Percentiles rank a stretch among this genome's conserved stretches.
phyloP scores from a whole-genome alignment of 2,329 filamentous ascomycete species.

The Ophiocordyceps camponoti-leonardi region DNA sequence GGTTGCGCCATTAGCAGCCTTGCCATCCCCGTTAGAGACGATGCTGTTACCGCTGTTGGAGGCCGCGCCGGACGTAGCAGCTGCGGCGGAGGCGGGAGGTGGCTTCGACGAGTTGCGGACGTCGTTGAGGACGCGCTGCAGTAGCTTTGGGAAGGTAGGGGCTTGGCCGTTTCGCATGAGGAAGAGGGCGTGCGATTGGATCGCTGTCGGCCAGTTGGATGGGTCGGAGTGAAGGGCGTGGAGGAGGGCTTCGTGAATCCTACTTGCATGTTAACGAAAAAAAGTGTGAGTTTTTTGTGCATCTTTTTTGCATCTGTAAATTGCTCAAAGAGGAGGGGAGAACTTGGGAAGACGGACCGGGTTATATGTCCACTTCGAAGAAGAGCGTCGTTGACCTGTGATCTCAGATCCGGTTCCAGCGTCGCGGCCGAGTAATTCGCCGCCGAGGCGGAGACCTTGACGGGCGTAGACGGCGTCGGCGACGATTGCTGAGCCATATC shows the following conservation, averaged over 20 bases:
- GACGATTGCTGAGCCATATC: constrained; percentile 21
- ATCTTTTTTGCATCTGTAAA: no score
- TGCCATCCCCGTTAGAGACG: constrained; percentile 13
- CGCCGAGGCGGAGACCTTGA: constrained; percentile 43
- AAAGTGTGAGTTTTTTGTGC: no score
- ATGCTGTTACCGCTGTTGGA: constrained; percentile 15
- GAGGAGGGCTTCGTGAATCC: constrained; percentile 47
- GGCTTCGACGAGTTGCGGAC: constrained; percentile 28
- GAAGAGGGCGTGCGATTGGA: constrained; percentile 41
- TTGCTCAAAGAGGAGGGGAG: no score
- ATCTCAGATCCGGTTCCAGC: constrained; percentile 42
- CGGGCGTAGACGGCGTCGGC: constrained; percentile 29
- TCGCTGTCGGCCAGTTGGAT: constrained; percentile 43
- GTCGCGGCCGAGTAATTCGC: constrained; percentile 42
- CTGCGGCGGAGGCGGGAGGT: constrained; percentile 12
- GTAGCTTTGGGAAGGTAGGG: constrained; percentile 42
- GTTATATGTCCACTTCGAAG: constrained; percentile 40
- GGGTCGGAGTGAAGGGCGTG: constrained; percentile 42
- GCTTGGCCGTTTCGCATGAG: constrained; percentile 43
- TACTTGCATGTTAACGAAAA: no score
- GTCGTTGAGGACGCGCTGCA: constrained; percentile 43
- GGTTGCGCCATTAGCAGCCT: constrained; percentile 10
- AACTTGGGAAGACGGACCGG: constrained; percentile 25
- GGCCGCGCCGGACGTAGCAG: constrained; percentile 6
- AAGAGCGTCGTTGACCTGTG: constrained; percentile 42